Conservation (phyloP, 441 rosid species). For the Erodium moschatum region DNA sequence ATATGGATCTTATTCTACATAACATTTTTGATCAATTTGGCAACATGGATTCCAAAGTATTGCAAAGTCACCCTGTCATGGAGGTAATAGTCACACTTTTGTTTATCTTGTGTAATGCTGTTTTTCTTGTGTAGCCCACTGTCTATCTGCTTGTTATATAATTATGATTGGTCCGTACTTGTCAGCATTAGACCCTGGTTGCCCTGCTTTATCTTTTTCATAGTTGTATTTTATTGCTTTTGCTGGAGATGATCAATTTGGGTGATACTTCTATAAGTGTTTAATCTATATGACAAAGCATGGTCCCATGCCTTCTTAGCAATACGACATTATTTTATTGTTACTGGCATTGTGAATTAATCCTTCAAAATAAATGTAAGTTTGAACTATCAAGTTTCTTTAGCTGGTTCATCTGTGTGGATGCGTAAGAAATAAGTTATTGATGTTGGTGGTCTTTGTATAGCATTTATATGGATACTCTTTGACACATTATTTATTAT, state of each 20-base stretch:
- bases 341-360: not conserved
- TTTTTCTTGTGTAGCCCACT: not conserved
- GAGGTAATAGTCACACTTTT: slow-evolving; percentile 37
- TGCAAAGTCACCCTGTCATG: slow-evolving; percentile 26
- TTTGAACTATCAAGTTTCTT: not conserved
- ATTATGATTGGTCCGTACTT: not conserved
- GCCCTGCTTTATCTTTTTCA: not conserved
- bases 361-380: not conserved
- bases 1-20: slow-evolving; percentile 45
- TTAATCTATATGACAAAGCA: not conserved
- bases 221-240: not conserved
- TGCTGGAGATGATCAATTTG: not conserved
- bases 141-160: not conserved
- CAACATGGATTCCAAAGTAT: slow-evolving; percentile 29
- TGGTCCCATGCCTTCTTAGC: not conserved
- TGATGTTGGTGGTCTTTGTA: not conserved
- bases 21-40: slow-evolving; percentile 30
- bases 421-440: not conserved
- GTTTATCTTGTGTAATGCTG: not conserved
- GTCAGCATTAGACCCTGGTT: not conserved
- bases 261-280: not conserved
- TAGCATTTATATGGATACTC: slow-evolving; percentile 6
- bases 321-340: not conserved
- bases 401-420: not conserved
- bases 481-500: slow-evolving; percentile 14